phyloP scores from a whole-genome alignment of 306 rosid species.

The Glycine tomentella region DNA sequence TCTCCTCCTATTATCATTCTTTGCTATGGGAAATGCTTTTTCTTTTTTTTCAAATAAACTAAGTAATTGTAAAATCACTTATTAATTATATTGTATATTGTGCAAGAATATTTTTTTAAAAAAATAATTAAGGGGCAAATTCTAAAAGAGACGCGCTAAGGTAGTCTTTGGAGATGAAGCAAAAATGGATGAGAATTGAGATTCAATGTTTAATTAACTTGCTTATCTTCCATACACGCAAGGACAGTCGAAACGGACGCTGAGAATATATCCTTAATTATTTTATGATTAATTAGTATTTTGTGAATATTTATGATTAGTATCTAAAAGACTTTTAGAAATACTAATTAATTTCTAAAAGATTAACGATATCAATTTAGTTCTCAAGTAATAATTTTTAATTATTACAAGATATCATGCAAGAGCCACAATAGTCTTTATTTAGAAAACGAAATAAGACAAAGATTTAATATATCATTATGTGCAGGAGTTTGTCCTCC shows the following conservation, averaged over 20 bases:
- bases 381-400: background rate
- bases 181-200: background rate
- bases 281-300: background rate
- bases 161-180: background rate
- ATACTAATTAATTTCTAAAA: background rate
- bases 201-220: background rate
- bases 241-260: background rate
- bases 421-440: background rate
- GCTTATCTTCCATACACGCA: background rate
- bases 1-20: background rate
- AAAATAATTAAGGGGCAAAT: too few species aligned
- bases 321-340: background rate
- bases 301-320: background rate
- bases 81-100: too few species aligned
- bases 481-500: background rate
- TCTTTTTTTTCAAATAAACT: background rate
- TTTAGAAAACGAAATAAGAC: background rate
- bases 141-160: too few species aligned
- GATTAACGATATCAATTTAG: background rate
- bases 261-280: background rate
- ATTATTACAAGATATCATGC: background rate
- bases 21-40: background rate
- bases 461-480: background rate
- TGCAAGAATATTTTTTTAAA: background rate
- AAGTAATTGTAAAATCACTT: too few species aligned